phyloP scores from a whole-genome alignment of 257 asterid species.

The Prunella vulgaris region DNA sequence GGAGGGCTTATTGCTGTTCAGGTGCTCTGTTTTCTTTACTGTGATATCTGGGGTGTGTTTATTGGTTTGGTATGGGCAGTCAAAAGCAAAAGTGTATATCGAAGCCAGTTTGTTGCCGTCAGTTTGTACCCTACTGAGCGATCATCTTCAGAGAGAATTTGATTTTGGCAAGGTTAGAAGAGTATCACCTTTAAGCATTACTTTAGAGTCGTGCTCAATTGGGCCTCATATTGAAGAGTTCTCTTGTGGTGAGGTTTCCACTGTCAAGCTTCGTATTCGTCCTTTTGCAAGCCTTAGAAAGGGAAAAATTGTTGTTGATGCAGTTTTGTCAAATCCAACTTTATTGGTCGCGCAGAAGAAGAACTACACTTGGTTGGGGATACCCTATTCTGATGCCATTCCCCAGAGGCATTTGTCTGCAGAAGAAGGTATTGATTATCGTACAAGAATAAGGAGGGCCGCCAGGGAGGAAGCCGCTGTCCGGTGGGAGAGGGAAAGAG shows the following conservation, averaged over 20 bases:
- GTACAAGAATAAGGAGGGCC: constrained; percentile 76
- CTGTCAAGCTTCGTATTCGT: constrained; percentile 72
- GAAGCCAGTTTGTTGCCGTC: constrained; percentile 83
- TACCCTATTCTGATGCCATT: constrained; percentile 73
- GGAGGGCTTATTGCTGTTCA: constrained; percentile 79
- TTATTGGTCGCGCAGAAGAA: constrained; percentile 77
- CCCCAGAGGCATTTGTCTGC: constrained; percentile 61
- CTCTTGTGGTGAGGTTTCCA: constrained; percentile 84
- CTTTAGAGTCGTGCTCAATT: constrained; percentile 84
- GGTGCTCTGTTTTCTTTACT: constrained; percentile 71
- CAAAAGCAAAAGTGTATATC: constrained; percentile 65
- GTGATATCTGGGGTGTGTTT: constrained; percentile 86
- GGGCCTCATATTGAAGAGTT: constrained; percentile 92
- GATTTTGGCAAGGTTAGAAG: constrained; percentile 89
- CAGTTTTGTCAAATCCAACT: constrained; percentile 70
- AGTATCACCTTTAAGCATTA: constrained; percentile 86
- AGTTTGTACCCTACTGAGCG: constrained; percentile 62
- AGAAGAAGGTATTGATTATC: constrained; percentile 92
- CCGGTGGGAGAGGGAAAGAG: constrained; percentile 77
- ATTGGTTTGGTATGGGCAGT: constrained; percentile 77
- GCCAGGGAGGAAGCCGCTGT: constrained; percentile 78
- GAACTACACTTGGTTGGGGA: constrained; percentile 86
- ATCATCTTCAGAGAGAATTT: constrained; percentile 70
- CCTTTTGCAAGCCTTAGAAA: constrained; percentile 91
- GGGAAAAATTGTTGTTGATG: constrained; percentile 91